phyloP scores from a whole-genome alignment of 2,329 filamentous ascomycete genomes.

The Dactylellina parvicollis region DNA sequence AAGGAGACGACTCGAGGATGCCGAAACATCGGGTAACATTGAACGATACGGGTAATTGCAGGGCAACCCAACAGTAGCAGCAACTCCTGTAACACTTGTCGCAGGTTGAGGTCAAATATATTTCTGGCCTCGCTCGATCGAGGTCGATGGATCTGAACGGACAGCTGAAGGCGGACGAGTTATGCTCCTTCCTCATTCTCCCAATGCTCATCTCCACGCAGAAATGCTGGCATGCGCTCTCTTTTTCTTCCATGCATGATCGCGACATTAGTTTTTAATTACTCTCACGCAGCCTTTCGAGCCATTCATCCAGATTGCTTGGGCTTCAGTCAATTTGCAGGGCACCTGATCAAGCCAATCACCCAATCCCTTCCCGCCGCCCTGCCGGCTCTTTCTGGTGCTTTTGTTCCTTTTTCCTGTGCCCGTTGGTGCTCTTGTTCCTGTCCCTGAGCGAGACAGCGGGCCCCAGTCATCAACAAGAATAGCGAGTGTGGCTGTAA shows the following conservation, averaged over 20 bases:
- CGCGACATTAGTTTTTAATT: slow-evolving; percentile 46
- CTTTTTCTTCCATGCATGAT: slow-evolving; percentile 24
- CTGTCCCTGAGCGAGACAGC: slow-evolving; percentile 41
- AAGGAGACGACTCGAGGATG: background rate
- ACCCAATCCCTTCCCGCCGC: slow-evolving; percentile 23
- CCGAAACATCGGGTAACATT: slow-evolving; percentile 40
- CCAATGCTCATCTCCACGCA: slow-evolving; percentile 37
- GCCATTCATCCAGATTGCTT: slow-evolving; percentile 40
- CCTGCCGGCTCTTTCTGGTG: slow-evolving; percentile 14
- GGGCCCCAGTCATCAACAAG: slow-evolving; percentile 24
- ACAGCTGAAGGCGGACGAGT: background rate
- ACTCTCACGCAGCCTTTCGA: slow-evolving; percentile 1
- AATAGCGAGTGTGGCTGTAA: slow-evolving; percentile 48
- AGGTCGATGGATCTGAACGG: background rate
- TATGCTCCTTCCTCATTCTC: slow-evolving; percentile 44
- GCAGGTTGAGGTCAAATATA: slow-evolving; percentile 41
- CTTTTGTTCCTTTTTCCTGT: slow-evolving; percentile 50
- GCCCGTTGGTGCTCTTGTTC: slow-evolving; percentile 24
- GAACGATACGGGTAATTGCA: slow-evolving; percentile 50
- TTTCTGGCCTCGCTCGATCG: slow-evolving; percentile 12
- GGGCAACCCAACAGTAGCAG: slow-evolving; percentile 32
- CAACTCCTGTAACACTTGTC: slow-evolving; percentile 52
- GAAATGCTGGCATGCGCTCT: background rate
- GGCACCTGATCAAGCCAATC: slow-evolving; percentile 43
- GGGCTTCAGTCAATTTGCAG: slow-evolving; percentile 18